Conservation (phyloP, 2,329 filamentous ascomycete genomes). For the Fusarium verrucosum region DNA sequence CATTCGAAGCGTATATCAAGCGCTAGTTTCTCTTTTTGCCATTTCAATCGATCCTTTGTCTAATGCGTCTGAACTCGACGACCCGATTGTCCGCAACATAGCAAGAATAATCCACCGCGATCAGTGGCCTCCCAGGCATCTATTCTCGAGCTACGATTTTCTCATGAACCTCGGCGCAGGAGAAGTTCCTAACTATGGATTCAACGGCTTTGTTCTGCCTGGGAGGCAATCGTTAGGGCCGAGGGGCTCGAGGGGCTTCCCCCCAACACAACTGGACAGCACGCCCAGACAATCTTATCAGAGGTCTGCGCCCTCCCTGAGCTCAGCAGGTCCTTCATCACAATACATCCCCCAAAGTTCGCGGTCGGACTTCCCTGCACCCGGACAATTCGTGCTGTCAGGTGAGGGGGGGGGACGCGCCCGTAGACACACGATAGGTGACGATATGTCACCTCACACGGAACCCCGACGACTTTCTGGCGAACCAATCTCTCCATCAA, state of each 20-base stretch:
- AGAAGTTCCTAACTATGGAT: constrained; percentile 49
- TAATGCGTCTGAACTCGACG: constrained; percentile 55
- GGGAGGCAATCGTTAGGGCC: constrained; percentile 15
- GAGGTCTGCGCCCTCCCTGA: constrained; percentile 17
- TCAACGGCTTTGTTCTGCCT: constrained; percentile 49
- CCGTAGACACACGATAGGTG: constrained; percentile 41
- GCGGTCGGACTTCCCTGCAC: constrained; percentile 24
- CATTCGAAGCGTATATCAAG: constrained; percentile 62
- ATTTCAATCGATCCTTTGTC: constrained; percentile 56
- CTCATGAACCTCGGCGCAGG: constrained; percentile 59
- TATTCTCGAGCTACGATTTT: constrained; percentile 60
- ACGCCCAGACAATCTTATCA: constrained; percentile 21
- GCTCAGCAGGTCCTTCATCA: constrained; percentile 19
- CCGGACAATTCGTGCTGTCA: constrained; percentile 21
- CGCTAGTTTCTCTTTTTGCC: constrained; percentile 60
- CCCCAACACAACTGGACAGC: constrained; percentile 22
- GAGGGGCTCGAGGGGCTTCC: constrained; percentile 12
- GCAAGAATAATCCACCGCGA: constrained; percentile 58
- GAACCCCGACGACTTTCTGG: constrained; percentile 48
- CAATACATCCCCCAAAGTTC: constrained; percentile 23
- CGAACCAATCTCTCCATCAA: constrained; percentile 53
- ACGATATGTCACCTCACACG: constrained; percentile 34
- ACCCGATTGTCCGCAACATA: constrained; percentile 54
- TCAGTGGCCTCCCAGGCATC: constrained; percentile 58
- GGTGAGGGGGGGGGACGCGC: constrained; percentile 29